Conservation (phyloP, 2,329 filamentous ascomycete genomes). For the Neodidymelliopsis sp. region DNA sequence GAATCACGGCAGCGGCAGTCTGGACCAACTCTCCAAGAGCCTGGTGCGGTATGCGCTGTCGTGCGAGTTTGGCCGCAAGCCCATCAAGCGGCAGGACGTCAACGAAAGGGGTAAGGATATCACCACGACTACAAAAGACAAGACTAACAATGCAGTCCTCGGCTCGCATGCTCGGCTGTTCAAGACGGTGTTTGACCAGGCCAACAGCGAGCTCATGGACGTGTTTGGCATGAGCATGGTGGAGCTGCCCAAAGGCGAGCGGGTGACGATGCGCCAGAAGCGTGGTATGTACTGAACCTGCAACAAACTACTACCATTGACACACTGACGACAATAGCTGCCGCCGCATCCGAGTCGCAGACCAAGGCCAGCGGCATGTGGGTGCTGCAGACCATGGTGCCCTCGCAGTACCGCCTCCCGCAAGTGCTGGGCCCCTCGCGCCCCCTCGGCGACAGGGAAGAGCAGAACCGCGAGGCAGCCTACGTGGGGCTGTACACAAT, state of each 20-base stretch:
- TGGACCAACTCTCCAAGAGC: slow-evolving; percentile 64
- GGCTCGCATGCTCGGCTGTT: slow-evolving; percentile 74
- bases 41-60: slow-evolving; percentile 68
- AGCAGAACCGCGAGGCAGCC: slow-evolving; percentile 71
- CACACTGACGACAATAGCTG: slow-evolving; percentile 49
- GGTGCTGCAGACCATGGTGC: slow-evolving; percentile 78
- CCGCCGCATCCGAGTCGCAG: slow-evolving; percentile 61
- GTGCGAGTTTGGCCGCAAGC: slow-evolving; percentile 65
- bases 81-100: slow-evolving; percentile 66
- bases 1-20: slow-evolving; percentile 34
- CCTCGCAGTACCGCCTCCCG: slow-evolving; percentile 68
- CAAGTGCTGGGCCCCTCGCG: slow-evolving; percentile 73
- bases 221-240: slow-evolving; percentile 93
- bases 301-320: neutral
- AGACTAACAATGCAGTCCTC: slow-evolving; percentile 62
- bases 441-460: slow-evolving; percentile 60
- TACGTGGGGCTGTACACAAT: slow-evolving; percentile 85
- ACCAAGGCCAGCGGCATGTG: slow-evolving; percentile 71
- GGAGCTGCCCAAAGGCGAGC: slow-evolving; percentile 82
- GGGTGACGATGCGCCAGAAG: slow-evolving; percentile 79
- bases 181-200: slow-evolving; percentile 76
- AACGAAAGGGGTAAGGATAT: slow-evolving; percentile 55
- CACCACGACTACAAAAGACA: neutral
- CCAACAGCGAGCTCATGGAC: slow-evolving; percentile 73
- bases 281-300: slow-evolving; percentile 63